Percentiles rank a stretch among this genome's conserved stretches.
Conservation (phyloP, 2,329 filamentous ascomycete genomes). For the Epicoccum nigrum region DNA sequence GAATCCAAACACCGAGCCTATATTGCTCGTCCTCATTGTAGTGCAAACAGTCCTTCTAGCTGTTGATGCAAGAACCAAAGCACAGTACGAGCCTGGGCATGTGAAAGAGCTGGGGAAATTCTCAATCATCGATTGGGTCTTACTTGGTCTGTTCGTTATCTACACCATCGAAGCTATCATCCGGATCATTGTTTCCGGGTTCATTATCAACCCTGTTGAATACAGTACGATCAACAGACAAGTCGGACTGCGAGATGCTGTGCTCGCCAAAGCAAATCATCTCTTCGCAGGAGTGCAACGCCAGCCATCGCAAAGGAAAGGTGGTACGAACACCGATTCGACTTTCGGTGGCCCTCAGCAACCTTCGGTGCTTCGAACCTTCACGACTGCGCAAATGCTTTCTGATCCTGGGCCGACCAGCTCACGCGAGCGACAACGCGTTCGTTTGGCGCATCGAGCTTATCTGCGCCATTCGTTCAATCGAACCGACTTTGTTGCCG, state of each 20-base stretch:
- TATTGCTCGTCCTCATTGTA: constrained; percentile 85
- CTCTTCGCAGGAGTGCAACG: constrained; percentile 79
- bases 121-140: constrained; percentile 74
- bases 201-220: constrained; percentile 86
- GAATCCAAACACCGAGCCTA: constrained; percentile 82
- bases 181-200: constrained; percentile 89
- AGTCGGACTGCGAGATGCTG: constrained; percentile 73
- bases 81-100: constrained; percentile 61
- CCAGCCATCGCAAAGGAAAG: constrained; percentile 68
- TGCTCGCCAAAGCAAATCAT: constrained; percentile 76
- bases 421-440: constrained; percentile 77
- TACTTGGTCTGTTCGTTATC: constrained; percentile 82
- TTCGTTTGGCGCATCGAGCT: constrained; percentile 85
- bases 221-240: constrained; percentile 89
- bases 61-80: constrained; percentile 76
- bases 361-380: constrained; percentile 74
- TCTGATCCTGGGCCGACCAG: constrained; percentile 61
- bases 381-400: constrained; percentile 72
- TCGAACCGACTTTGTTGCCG: constrained; percentile 89
- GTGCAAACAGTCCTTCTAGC: constrained; percentile 87
- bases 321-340: constrained; percentile 46
- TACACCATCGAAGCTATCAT: constrained; percentile 87
- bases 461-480: constrained; percentile 97
- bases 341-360: constrained; percentile 49
- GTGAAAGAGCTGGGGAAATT: constrained; percentile 69